These are phyloP conservation scores for Fomitopsis palustris DNA, from an alignment of 1,284 basidiomycete species.

Conservation along the genomic window DNA sequence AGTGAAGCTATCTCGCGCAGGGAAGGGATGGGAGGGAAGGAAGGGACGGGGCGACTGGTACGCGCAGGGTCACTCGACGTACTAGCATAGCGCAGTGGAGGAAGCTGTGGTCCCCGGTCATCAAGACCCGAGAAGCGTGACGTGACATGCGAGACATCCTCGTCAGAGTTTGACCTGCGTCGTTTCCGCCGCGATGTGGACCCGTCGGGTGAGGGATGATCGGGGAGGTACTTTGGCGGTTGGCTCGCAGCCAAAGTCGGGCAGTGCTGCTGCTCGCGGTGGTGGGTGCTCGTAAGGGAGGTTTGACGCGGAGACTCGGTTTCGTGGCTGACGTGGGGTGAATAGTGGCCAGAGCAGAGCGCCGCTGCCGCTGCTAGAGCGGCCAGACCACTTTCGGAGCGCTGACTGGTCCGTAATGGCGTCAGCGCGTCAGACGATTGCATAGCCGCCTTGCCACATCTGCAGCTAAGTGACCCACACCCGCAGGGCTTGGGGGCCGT, in stretches of 20 bases:
- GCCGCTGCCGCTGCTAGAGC: not conserved
- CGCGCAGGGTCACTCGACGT: not conserved
- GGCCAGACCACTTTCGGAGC: not conserved
- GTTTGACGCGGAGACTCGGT: not conserved
- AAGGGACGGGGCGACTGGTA: slow-evolving; percentile 29
- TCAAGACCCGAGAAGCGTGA: not conserved
- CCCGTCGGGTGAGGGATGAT: not conserved
- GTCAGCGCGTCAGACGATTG: not conserved
- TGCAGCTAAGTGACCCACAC: slow-evolving; percentile 32
- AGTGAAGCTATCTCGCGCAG: slow-evolving; percentile 51
- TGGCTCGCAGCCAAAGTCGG: not conserved
- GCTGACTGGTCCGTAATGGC: not conserved
- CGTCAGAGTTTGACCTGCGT: slow-evolving; percentile 1
- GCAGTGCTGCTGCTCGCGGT: not conserved
- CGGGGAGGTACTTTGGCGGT: not conserved
- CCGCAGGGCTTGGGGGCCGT: slow-evolving; percentile 56
- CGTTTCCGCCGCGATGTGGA: not conserved
- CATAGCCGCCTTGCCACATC: not conserved
- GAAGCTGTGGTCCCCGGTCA: slow-evolving; percentile 31
- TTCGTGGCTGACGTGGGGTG: not conserved
- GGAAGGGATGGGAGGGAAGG: slow-evolving; percentile 55
- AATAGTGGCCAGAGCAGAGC: not conserved
- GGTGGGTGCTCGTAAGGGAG: no score
- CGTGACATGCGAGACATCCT: not conserved
- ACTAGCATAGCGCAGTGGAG: slow-evolving; percentile 36